These are phyloP conservation scores for Rhizopogon vinicolor DNA, from an alignment of 768 basidiomycete species.

Conservation along the genomic window DNA sequence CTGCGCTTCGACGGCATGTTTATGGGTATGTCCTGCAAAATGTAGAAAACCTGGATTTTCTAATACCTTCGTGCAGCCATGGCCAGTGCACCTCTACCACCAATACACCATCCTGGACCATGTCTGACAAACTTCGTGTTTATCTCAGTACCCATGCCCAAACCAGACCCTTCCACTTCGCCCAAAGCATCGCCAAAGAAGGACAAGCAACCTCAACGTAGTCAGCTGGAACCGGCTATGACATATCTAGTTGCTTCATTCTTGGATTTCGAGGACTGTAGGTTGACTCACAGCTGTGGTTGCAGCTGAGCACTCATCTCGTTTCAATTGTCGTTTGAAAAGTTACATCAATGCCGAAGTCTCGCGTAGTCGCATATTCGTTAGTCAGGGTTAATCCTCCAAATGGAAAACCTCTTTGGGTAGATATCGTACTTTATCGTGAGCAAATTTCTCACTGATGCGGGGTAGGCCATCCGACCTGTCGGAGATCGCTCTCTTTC, in stretches of 20 bases:
- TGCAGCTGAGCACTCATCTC: constrained; percentile 25
- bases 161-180: constrained; percentile 18
- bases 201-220: constrained; percentile 19
- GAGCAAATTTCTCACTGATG: constrained; percentile 19
- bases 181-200: constrained; percentile 22
- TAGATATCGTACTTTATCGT: constrained; percentile 15
- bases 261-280: constrained; percentile 63
- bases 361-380: constrained; percentile 27
- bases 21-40: constrained; percentile 34
- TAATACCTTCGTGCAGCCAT: constrained; percentile 29
- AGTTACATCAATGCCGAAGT: constrained; percentile 35
- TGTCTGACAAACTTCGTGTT: constrained; percentile 44
- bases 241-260: constrained; percentile 49
- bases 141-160: constrained; percentile 33
- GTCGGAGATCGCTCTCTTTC: constrained; percentile 36
- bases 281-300: constrained; percentile 13
- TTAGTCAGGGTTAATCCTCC: constrained; percentile 29
- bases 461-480: constrained; percentile 15
- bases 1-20: constrained; percentile 41
- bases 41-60: not conserved
- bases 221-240: constrained; percentile 21
- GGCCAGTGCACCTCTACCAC: constrained; percentile 38
- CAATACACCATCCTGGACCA: constrained; percentile 34
- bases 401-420: constrained; percentile 34
- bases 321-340: constrained; percentile 29